Base-by-base conservation (phyloP, 257 asterid species). In the Henckelia pumila region DNA sequence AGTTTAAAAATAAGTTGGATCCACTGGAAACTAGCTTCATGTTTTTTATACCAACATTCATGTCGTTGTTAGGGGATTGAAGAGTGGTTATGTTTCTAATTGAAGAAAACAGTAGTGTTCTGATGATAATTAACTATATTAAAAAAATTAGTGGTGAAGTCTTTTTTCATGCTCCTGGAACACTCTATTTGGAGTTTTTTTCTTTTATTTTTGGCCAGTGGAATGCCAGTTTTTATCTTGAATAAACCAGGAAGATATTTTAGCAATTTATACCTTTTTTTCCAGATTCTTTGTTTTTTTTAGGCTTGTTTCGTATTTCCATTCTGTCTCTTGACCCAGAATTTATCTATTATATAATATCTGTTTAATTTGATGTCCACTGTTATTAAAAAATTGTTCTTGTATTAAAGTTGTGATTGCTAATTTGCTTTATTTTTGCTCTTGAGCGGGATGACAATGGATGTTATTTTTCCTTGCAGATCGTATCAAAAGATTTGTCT, bases 401-500 rank as follows among this genome's bases (percentile, higher is more conserved):
- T 3, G 29, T 35, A 52, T 13, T 37, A 11, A 40, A 1, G 52
- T 40, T 3, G 7, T 1, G 19, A 47, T 71, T 63, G 56, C 61
- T 64, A 17, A 9, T 35, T 8, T 23, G 8, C 57, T 69, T 63
- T 21, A 23, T 77, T 62, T 61, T 58, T 32, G 30, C 44, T 29
- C 20, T 62, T 30, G 35, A 32, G 56, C 55, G 58, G 49, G 70
- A n/a, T 69, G 63, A 71, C 44, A 11, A 16, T 64, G 24, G 19
- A 64, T 76, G 56, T 29, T 63, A 11, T 60, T 25, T 69, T 67
- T 68, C 61, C 63, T 58, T 76, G 81, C 81, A 94, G 99, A 94
- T 94, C 84, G 96, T 82, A 66, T 85, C 97, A 30, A 94, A 91
- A 81, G 97, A 91, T 78, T 61, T 91, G 68, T 88, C 99, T 62